Base-by-base conservation (phyloP, 2,329 filamentous ascomycete species). In the Fusarium chuoi region DNA sequence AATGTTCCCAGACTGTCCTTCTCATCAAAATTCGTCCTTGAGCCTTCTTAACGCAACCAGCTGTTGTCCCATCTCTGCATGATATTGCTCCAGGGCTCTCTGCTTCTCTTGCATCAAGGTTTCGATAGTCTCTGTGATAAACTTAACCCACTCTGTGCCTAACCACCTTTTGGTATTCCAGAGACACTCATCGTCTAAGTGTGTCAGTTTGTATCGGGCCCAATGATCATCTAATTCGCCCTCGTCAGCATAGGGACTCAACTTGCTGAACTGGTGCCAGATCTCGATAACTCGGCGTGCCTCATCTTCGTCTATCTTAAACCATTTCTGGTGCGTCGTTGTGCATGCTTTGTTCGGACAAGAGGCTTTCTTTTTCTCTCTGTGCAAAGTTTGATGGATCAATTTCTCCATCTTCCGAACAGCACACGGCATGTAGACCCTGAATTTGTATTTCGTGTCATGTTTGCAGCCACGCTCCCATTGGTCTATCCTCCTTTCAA, bases 301-400 rank as follows among this genome's bases (percentile, higher is more conserved):
- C 15, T 74, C 30, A 1, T 13, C 0, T 17, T 51, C 45, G 12
- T 41, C 39, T 41, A 63, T 56, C 22, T 46, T 12, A 48, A 73
- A 71, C 71, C 71, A 74, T 38, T 73, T 70, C 13, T 2, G 15
- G 26, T 74, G 71, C 12, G 1, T 24, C 15, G 0, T 35, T 3
- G 3, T 2, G 30, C 39, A 65, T 30, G 15, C 18, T 20, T 1
- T 3, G 7, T 11, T 13, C 13, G 46, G 65, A 17, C 70, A 73
- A 28, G 2, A 3, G n/a, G 45, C 44, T 1, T 1, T 18, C 7
- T 28, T 15, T 0, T 38, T 28, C 13, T 58, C 30, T 12, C 3
- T 12, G 17, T 54, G 33, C 9, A 73, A 35, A 13, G 66, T 73
- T 4, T 1, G n/a, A 35, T 73, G 62, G 3, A 73, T 26, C 14